Evolutionary conservation across 2,329 filamentous ascomycete genomes (phyloP).

Genomic region (Sarocladium oryzae): DNA sequence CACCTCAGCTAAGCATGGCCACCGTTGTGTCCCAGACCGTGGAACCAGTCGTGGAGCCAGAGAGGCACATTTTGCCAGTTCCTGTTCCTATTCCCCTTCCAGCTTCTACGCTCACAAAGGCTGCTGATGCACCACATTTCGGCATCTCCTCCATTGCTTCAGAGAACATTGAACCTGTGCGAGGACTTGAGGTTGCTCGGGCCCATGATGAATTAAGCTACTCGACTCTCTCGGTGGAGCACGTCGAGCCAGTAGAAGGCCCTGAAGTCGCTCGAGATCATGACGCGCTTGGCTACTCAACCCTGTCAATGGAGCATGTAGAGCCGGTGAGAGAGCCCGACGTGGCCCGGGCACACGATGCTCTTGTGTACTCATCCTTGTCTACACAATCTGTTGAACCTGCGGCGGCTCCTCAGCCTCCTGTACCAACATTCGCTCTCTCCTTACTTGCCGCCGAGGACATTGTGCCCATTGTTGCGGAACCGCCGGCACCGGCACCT

Average conservation of each 20-base stretch:
- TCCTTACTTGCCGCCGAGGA: conserved; percentile 20
- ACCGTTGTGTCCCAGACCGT: conserved; percentile 30
- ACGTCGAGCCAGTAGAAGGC: conserved; percentile 21
- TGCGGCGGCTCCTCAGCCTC: conserved; percentile 13
- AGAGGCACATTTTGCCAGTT: conserved; percentile 13
- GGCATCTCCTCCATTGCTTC: conserved; percentile 30
- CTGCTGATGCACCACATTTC: conserved; percentile 18
- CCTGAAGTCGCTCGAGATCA: conserved; percentile 13
- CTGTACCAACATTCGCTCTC: conserved; percentile 15
- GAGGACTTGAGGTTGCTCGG: conserved; percentile 2
- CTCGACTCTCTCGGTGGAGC: conserved; percentile 17
- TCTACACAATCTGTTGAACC: conserved; percentile 17
- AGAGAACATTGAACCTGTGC: conserved; percentile 30
- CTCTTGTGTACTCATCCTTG: conserved; percentile 14
- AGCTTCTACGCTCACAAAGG: background rate
- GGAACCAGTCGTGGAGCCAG: conserved; percentile 23
- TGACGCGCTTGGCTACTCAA: conserved; percentile 8
- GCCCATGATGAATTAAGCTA: background rate
- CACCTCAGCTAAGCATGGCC: conserved; percentile 23
- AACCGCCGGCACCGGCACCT: conserved; percentile 15
- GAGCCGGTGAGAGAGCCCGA: conserved; percentile 19
- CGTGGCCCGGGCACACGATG: conserved; percentile 11
- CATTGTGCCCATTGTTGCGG: conserved; percentile 19
- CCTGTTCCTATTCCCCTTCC: conserved; percentile 7
- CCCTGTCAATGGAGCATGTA: conserved; percentile 20